Conservation (phyloP, 2,329 filamentous ascomycete genomes). For the Juglanconis juglandina region DNA sequence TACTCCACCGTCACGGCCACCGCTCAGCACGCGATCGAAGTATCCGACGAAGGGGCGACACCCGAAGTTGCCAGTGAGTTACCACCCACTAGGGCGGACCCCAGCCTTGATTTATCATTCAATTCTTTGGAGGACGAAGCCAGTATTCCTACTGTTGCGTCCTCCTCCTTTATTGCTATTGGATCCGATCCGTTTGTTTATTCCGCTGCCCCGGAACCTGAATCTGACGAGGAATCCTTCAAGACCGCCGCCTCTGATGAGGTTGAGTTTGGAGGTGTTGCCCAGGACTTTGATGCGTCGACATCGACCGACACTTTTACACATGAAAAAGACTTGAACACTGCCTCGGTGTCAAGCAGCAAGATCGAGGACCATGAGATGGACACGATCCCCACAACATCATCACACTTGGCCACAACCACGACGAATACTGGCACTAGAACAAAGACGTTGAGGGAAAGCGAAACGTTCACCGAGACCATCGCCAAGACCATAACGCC, state of each 20-base stretch:
- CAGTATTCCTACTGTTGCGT: not conserved
- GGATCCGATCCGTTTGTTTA: conserved; percentile 7
- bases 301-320: not conserved
- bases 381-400: not conserved
- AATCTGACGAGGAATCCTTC: conserved; percentile 12
- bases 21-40: conserved; percentile 1
- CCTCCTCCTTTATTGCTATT: not conserved
- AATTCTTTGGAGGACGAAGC: not conserved
- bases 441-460: not conserved
- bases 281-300: not conserved
- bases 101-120: conserved; percentile 14
- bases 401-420: not conserved
- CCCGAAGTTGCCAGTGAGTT: conserved; percentile 13
- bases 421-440: not conserved
- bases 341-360: not conserved
- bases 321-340: not conserved
- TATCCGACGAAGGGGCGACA: not conserved
- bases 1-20: conserved; percentile 16
- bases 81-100: conserved; percentile 10
- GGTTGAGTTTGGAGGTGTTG: not conserved
- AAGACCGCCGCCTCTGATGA: conserved; percentile 11
- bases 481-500: conserved; percentile 17
- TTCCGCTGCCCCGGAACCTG: conserved; percentile 3
- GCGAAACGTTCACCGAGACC: conserved; percentile 27
- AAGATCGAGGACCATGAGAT: not conserved